Conservation (phyloP, 2,329 filamentous ascomycete species). For the Monilinia fructicola region DNA sequence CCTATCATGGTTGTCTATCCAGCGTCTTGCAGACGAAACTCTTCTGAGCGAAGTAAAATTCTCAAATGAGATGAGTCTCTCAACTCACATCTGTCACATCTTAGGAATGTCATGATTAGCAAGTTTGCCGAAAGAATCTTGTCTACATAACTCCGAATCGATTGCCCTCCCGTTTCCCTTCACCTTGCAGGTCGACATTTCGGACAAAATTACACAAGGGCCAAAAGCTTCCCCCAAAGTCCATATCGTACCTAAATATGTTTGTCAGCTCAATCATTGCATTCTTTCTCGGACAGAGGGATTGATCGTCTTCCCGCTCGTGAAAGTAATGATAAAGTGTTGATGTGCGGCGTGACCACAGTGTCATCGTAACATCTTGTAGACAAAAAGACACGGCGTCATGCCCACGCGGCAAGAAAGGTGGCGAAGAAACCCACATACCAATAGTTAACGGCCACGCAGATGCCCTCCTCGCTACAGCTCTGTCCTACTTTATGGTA, state of each 20-base stretch:
- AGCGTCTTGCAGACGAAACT: too few species aligned
- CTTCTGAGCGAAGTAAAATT: too few species aligned
- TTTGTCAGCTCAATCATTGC: not conserved
- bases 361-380: too few species aligned
- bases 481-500: constrained; percentile 80
- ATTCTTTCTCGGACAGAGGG: too few species aligned
- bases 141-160: too few species aligned
- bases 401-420: not conserved
- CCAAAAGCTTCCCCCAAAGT: constrained; percentile 69
- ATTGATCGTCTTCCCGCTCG: not conserved
- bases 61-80: too few species aligned
- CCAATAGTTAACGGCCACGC: constrained; percentile 82
- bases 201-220: constrained; percentile 43
- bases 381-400: not conserved
- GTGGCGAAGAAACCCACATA: constrained; percentile 41
- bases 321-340: too few species aligned
- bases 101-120: too few species aligned
- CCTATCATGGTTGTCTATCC: not conserved
- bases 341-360: too few species aligned
- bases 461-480: constrained; percentile 66
- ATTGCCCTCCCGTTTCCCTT: not conserved
- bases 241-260: constrained; percentile 69
- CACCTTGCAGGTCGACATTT: constrained; percentile 27
- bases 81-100: too few species aligned
- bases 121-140: too few species aligned